These are phyloP conservation scores for Spathaspora gorwiae DNA, from an alignment of 805 yeast genomes.

Conservation along the genomic window DNA sequence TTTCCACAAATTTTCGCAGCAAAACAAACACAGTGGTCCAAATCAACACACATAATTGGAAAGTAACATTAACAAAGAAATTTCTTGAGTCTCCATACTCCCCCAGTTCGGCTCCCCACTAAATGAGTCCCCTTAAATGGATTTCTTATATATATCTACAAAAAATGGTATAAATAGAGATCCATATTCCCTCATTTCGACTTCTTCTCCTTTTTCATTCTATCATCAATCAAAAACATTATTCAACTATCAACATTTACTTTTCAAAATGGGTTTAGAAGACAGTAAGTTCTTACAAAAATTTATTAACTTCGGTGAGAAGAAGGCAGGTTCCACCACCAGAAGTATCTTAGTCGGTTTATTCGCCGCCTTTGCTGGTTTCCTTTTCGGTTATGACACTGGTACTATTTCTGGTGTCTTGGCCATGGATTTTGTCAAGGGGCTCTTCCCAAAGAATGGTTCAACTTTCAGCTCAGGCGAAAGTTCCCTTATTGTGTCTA, in stretches of 20 bases:
- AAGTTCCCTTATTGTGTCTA: constrained; percentile 20
- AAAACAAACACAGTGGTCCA: no score
- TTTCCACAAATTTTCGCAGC: no score
- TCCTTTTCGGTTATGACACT: constrained; percentile 40
- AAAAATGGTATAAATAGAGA: neutral
- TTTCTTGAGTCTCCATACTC: no score
- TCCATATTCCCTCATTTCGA: neutral
- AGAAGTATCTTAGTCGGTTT: constrained; percentile 38
- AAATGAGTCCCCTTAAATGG: neutral
- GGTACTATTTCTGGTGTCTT: constrained; percentile 40
- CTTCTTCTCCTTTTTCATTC: neutral
- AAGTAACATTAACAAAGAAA: no score
- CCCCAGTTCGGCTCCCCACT: no score
- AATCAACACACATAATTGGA: no score
- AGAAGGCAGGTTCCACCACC: constrained; percentile 41
- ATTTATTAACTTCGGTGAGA: constrained; percentile 42
- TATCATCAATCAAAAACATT: neutral
- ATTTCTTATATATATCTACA: no score
- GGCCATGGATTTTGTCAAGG: constrained; percentile 34
- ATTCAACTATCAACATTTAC: neutral
- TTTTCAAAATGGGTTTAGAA: constrained; percentile 34
- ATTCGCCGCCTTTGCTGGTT: constrained; percentile 40
- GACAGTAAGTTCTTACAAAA: constrained; percentile 26
- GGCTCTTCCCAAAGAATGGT: constrained; percentile 16
- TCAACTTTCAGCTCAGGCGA: constrained; percentile 16